Percentiles rank a stretch among this genome's conserved stretches.
phyloP scores from a whole-genome alignment of 2,329 filamentous ascomycete species.

The Dichotomopilus funicola region DNA sequence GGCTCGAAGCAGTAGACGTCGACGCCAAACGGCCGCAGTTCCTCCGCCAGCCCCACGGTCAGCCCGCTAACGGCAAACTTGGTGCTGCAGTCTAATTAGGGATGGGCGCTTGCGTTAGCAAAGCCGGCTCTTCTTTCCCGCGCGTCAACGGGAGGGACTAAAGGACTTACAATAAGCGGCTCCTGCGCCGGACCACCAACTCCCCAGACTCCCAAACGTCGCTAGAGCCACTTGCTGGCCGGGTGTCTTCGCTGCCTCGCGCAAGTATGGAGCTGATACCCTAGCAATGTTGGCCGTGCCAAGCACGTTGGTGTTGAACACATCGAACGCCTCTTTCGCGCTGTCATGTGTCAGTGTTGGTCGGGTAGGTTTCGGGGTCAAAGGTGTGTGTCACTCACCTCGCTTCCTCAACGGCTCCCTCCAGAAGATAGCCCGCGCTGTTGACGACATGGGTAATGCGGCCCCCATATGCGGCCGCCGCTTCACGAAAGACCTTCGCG shows the following conservation, averaged over 20 bases:
- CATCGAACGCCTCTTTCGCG: slow-evolving; percentile 30
- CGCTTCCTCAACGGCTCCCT: slow-evolving; percentile 27
- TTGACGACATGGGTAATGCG: slow-evolving; percentile 23
- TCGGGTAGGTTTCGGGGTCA: no score
- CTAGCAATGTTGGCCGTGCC: slow-evolving; percentile 43
- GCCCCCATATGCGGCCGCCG: slow-evolving; percentile 16
- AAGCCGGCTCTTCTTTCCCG: background rate
- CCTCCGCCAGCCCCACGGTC: slow-evolving; percentile 37
- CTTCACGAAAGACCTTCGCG: slow-evolving; percentile 10
- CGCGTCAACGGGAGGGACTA: background rate
- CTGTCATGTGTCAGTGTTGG: slow-evolving; percentile 3
- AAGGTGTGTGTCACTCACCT: slow-evolving; percentile 14
- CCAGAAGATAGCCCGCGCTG: slow-evolving; percentile 26
- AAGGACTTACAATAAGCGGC: slow-evolving; percentile 27
- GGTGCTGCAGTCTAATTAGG: slow-evolving; percentile 31
- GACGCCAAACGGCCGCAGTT: slow-evolving; percentile 42
- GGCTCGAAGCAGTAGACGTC: slow-evolving; percentile 34
- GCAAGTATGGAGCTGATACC: slow-evolving; percentile 42
- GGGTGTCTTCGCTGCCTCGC: slow-evolving; percentile 24
- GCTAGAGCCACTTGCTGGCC: slow-evolving; percentile 31
- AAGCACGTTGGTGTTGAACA: slow-evolving; percentile 49
- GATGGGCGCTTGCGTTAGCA: background rate
- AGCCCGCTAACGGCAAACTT: slow-evolving; percentile 43
- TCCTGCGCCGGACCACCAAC: slow-evolving; percentile 30
- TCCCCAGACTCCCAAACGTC: slow-evolving; percentile 42